A percentile compares a stretch with the other conserved stretches of the same genome.
Evolutionary conservation across 495 filamentous ascomycete genomes (phyloP).

Genomic region (Aspergillus olivimuriae): DNA sequence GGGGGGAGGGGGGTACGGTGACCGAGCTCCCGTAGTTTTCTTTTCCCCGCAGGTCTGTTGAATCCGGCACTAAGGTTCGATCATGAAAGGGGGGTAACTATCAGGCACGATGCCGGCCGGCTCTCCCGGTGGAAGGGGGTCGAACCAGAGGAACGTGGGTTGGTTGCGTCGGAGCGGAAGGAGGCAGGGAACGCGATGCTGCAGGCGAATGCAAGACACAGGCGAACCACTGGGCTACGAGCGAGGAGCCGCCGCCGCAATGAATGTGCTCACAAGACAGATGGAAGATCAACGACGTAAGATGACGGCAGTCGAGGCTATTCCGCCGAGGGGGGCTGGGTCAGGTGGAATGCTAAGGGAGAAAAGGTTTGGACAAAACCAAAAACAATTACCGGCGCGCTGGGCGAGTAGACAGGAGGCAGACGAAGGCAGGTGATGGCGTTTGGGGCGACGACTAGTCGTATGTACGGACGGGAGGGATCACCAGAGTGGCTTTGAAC

Average conservation of each 20-base stretch:
- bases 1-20: background rate
- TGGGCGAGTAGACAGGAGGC: background rate
- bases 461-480: background rate
- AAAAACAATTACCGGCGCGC: background rate
- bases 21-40: conserved; percentile 2
- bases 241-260: conserved; percentile 9
- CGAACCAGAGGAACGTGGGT: background rate
- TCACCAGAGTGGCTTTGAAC: background rate
- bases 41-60: background rate
- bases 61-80: conserved; percentile 1
- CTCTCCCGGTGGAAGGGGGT: background rate
- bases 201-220: conserved; percentile 4
- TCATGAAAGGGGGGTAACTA: background rate
- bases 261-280: conserved; percentile 16
- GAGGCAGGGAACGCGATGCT: background rate
- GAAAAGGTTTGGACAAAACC: background rate
- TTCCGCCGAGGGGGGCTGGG: background rate
- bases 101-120: background rate
- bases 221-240: conserved; percentile 4
- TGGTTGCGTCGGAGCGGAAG: background rate
- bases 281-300: conserved; percentile 22
- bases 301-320: conserved; percentile 18
- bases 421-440: background rate
- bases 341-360: background rate
- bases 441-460: background rate